Evolutionary conservation across 208 protist genomes (phyloP).

Genomic region (Trypanosoma lewisi): DNA sequence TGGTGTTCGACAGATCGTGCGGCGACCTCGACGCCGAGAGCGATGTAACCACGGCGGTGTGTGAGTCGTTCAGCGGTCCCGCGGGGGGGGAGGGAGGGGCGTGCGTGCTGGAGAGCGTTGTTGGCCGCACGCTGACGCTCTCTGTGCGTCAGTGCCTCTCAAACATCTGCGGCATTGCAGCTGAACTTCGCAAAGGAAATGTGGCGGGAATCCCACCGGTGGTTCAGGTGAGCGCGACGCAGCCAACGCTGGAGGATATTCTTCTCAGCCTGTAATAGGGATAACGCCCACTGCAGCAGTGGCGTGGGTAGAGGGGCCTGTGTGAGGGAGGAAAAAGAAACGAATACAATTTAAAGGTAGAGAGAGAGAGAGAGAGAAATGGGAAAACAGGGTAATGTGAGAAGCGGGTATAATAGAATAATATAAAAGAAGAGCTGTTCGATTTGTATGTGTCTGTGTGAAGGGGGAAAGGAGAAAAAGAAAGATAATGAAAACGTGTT

Average conservation of each 20-base stretch:
- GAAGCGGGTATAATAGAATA: no score
- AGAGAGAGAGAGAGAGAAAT: no score
- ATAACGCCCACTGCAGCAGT: no score
- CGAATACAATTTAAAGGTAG: no score
- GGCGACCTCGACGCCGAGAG: neutral
- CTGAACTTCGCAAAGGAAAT: slow-evolving; percentile 43
- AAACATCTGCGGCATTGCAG: slow-evolving; percentile 36
- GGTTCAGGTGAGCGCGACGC: slow-evolving; percentile 57
- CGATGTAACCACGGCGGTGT: neutral
- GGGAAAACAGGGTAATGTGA: no score
- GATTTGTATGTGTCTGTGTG: no score
- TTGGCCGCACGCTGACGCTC: slow-evolving; percentile 45
- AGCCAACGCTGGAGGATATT: slow-evolving; percentile 72
- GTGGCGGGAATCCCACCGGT: slow-evolving; percentile 40
- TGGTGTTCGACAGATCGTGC: slow-evolving; percentile 31
- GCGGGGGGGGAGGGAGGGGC: neutral
- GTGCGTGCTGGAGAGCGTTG: slow-evolving; percentile 48
- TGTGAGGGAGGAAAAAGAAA: no score
- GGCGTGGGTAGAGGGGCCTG: no score
- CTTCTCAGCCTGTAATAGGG: slow-evolving; percentile 29
- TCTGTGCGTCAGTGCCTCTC: slow-evolving; percentile 36
- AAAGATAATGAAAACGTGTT: no score
- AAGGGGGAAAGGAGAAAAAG: no score
- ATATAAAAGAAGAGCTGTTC: no score
- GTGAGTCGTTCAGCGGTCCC: slow-evolving; percentile 7